A percentile compares a stretch with the other conserved stretches of the same genome.
These are phyloP conservation scores for Alternaria novae-zelandiae DNA, from an alignment of 2,329 filamentous ascomycete genomes.

Conservation along the genomic window DNA sequence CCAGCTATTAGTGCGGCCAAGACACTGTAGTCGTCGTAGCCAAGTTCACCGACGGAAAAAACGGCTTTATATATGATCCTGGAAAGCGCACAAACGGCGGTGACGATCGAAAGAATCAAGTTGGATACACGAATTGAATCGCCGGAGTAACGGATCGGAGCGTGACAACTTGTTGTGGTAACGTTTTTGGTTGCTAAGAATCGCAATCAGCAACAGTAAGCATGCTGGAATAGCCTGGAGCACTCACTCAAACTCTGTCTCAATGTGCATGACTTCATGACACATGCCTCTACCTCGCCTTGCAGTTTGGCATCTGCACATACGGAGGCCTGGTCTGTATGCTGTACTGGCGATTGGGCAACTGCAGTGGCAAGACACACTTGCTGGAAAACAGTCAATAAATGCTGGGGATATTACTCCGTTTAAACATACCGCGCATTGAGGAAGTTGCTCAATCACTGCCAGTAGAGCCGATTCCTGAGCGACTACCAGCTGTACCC, in stretches of 20 bases:
- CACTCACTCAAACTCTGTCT: slow-evolving; percentile 23
- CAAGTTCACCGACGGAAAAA: slow-evolving; percentile 43
- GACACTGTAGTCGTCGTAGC: slow-evolving; percentile 49
- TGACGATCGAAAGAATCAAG: slow-evolving; percentile 44
- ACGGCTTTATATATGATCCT: slow-evolving; percentile 49
- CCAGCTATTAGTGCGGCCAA: slow-evolving; percentile 27
- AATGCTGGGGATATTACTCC: not conserved
- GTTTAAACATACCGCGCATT: slow-evolving; percentile 25
- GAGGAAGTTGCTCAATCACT: slow-evolving; percentile 18
- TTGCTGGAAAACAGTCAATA: slow-evolving; percentile 18
- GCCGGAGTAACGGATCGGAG: slow-evolving; percentile 47
- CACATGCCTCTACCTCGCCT: slow-evolving; percentile 15
- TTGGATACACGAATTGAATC: slow-evolving; percentile 41
- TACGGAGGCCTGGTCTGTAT: slow-evolving; percentile 19
- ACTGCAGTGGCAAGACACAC: slow-evolving; percentile 17
- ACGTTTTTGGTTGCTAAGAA: slow-evolving; percentile 51
- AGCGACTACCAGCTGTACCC: slow-evolving; percentile 19
- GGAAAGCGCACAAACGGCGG: slow-evolving; percentile 42
- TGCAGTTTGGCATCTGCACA: slow-evolving; percentile 24
- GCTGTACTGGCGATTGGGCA: slow-evolving; percentile 14
- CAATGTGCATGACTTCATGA: slow-evolving; percentile 22
- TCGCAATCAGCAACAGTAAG: not conserved
- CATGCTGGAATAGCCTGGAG: not conserved
- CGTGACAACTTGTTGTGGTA: slow-evolving; percentile 49
- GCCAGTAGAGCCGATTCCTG: slow-evolving; percentile 17